A percentile compares a stretch with the other conserved stretches of the same genome.
These are phyloP conservation scores for Russula emetica DNA, from an alignment of 768 basidiomycete species.

Conservation along the genomic window DNA sequence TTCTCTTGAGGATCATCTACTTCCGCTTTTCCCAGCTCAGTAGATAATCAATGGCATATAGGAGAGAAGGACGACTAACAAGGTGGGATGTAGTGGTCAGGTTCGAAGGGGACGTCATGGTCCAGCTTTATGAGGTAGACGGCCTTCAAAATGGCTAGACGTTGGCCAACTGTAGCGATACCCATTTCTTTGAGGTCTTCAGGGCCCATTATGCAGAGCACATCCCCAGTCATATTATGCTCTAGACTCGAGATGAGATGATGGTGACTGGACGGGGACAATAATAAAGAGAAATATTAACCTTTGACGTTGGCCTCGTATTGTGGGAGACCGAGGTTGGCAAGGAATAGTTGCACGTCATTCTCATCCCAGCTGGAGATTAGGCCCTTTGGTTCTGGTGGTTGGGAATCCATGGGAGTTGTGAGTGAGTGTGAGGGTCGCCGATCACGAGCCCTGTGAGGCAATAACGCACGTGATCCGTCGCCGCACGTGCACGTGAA, in stretches of 20 bases:
- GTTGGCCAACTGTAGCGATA: conserved; percentile 84
- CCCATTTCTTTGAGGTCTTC: conserved; percentile 84
- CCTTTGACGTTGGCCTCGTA: conserved; percentile 82
- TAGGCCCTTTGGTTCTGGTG: conserved; percentile 30
- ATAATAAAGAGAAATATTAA: conserved; percentile 35
- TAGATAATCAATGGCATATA: not conserved
- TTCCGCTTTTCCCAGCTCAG: conserved; percentile 44
- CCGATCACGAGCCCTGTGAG: conserved; percentile 8
- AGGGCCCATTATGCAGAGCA: conserved; percentile 78
- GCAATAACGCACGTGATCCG: conserved; percentile 8
- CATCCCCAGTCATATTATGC: conserved; percentile 89
- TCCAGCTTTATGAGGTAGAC: conserved; percentile 87
- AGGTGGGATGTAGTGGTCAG: conserved; percentile 83
- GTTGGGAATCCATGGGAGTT: conserved; percentile 33
- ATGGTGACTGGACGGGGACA: conserved; percentile 9
- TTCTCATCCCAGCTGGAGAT: conserved; percentile 67
- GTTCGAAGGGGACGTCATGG: conserved; percentile 75
- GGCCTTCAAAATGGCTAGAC: conserved; percentile 86
- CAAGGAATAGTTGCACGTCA: conserved; percentile 77
- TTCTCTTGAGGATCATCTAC: conserved; percentile 50
- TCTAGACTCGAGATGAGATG: conserved; percentile 45
- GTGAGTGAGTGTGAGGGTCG: conserved; percentile 3
- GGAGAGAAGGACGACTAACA: conserved; percentile 48
- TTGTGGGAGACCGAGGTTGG: conserved; percentile 73
- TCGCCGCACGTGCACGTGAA: conserved; percentile 45